Evolutionary conservation across 2,329 filamentous ascomycete species (phyloP).

Genomic region (Emergomyces orientalis): DNA sequence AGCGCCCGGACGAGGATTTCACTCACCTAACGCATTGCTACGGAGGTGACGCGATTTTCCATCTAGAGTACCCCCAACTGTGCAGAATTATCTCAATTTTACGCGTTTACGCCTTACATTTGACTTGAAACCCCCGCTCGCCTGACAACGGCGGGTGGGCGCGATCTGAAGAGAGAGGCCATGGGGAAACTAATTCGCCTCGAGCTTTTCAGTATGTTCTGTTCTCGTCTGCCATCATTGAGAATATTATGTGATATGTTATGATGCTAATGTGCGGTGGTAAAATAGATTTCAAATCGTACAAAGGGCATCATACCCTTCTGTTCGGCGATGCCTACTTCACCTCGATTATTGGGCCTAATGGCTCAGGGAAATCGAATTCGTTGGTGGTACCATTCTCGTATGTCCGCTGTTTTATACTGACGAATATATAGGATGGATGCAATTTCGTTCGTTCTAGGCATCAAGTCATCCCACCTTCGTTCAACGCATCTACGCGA

Average conservation of each 20-base stretch:
- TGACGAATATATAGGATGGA: constrained; percentile 62
- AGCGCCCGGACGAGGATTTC: neutral
- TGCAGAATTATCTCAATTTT: neutral
- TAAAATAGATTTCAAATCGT: constrained; percentile 90
- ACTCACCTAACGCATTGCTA: neutral
- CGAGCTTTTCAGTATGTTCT: constrained; percentile 73
- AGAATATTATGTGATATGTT: constrained; percentile 12
- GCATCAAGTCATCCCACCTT: constrained; percentile 96
- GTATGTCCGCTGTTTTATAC: neutral
- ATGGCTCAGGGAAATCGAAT: constrained; percentile 99
- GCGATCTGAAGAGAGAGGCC: neutral
- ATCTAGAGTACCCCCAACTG: neutral
- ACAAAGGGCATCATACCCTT: constrained; percentile 90
- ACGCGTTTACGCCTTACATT: neutral
- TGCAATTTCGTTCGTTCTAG: constrained; percentile 96
- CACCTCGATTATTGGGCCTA: constrained; percentile 97
- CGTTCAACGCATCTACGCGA: constrained; percentile 90
- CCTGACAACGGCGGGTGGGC: neutral
- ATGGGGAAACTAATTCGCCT: constrained; percentile 97
- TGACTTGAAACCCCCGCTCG: neutral
- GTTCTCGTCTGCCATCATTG: constrained; percentile 8
- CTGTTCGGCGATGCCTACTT: constrained; percentile 98
- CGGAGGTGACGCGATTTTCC: neutral
- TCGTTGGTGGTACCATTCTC: constrained; percentile 51
- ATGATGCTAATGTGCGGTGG: neutral